Base-by-base conservation (phyloP, 129 eudicot genomes). In the Glebionis coronaria region DNA sequence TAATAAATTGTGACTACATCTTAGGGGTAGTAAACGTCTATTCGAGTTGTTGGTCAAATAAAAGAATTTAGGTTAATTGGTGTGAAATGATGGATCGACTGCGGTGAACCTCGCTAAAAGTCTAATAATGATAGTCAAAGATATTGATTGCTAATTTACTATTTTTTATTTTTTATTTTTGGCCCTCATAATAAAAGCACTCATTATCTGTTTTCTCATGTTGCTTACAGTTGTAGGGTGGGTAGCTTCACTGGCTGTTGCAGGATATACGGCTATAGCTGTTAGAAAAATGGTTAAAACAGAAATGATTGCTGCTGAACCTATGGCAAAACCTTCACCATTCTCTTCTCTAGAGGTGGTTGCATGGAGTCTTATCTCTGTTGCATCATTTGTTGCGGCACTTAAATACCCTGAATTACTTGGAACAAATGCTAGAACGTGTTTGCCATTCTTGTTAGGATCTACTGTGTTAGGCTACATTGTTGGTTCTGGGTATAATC, bases 401-500 rank as follows among this genome's bases (percentile, higher is more conserved):
- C 73, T 84, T 25, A 75, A 86, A 14, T 82, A 84, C 76, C 99
- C 99, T 8, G 85, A 90, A 29, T 73, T 81, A 47, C 97, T 94
- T 28, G 97, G 97, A 79, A 81, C 93, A 45, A 78, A 58, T 72
- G 97, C 99, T 56, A 80, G 95, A 60, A 94, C 99, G 21, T 94
- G 95, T 78, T 74, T 94, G 59, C 99, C 99, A 9, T 94, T 94
- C 65, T 84, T 94, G 56, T 87, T 94, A 73, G 85, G 97, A 66
- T 80, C 99, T 12, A 94, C 99, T 4, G 99, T 94, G n/a, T 52
- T 94, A 65, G 99, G 99, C 76, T 94, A 94, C 78, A 84, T 94
- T 27, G 67, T 94, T 83, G 99, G 99, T 76, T 57, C 95, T 15
- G 88, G 99, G 99, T 94, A 83, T 73, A 73, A 38, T 66, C 75